Base-by-base conservation (phyloP, 2,329 filamentous ascomycete genomes). In the Tolypocladium pustulatum region DNA sequence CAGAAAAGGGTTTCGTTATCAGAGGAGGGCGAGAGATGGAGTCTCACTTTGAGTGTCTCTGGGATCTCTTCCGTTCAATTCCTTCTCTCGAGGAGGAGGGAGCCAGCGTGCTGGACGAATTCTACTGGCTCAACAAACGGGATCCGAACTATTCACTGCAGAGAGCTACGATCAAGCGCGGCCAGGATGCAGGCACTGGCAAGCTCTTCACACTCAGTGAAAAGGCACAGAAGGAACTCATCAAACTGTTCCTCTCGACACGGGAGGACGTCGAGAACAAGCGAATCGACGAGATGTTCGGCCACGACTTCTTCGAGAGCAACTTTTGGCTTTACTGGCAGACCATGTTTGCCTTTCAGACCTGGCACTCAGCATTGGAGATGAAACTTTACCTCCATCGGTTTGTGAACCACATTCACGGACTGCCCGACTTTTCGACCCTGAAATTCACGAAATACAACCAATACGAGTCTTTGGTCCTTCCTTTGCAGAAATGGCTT, bases 311-410 rank as follows among this genome's bases (percentile, higher is more conserved):
- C 27, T 65, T 64, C 58, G 40, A 63, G 38, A 57, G 57, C 59
- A 49, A 74, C 72, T 51, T 51, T n/a, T 51, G 46, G 46, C 46
- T 51, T 1, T 51, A 51, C 46, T 51, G 46, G 46, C 46, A 51
- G 46, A 51, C 46, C 15, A 51, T 51, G 46, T 51, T 51, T 51
- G 46, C 46, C 25, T 51, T 51, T 32, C 46, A 51, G 8, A 72
- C 71, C 30, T 69, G 75, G 66, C 71, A 72, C 58, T 73, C 71
- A 0, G 76, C 76, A 36, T 76, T 75, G 5, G 67, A 75, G 32
- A 69, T 65, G 46, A 51, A 51, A 10, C 8, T 51, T 13, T 51
- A 51, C n/a, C 46, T 51, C 27, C 46, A 51, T 27, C 46, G 46
- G 15, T 51, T 51, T 32, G 46, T 51, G 15, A 32, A 32, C 17